phyloP scores from a whole-genome alignment of 352 stramenopile species.

The Globisporangium nagaii region DNA sequence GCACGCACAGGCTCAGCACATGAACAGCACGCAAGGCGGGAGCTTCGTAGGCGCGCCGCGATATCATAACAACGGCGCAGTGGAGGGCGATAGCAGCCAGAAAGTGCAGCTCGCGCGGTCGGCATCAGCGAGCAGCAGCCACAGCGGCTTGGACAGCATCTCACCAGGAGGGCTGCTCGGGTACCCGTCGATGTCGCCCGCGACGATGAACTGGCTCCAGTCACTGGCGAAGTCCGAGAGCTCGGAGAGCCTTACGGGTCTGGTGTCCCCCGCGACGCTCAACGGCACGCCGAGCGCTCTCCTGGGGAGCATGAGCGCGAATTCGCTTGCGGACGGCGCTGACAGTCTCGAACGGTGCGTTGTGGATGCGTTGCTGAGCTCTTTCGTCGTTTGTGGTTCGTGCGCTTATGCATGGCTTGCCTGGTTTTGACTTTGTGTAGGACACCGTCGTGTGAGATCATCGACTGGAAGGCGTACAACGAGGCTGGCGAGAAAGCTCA shows the following conservation, averaged over 20 bases:
- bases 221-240: conserved; percentile 61
- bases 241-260: conserved; percentile 52
- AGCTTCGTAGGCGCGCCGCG: conserved; percentile 7
- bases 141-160: conserved; percentile 39
- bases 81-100: conserved; percentile 5
- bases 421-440: conserved; percentile 11
- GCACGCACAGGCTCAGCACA: conserved; percentile 4
- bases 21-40: background rate
- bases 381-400: background rate
- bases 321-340: conserved; percentile 7
- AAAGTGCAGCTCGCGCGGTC: conserved; percentile 52
- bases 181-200: conserved; percentile 67
- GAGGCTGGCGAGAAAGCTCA: conserved; percentile 56
- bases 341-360: conserved; percentile 27
- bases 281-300: conserved; percentile 16
- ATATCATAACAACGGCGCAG: conserved; percentile 1
- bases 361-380: background rate
- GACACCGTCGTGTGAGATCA: conserved; percentile 65
- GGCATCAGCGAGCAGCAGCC: conserved; percentile 30
- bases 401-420: too few relatives aligned
- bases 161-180: conserved; percentile 43
- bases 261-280: conserved; percentile 52
- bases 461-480: conserved; percentile 86
- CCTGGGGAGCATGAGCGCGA: conserved; percentile 10
- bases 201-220: conserved; percentile 75